Percentiles rank a stretch among this genome's conserved stretches.
These are phyloP conservation scores for Westerdykella aurantiaca DNA, from an alignment of 2,329 filamentous ascomycete genomes.

Conservation along the genomic window DNA sequence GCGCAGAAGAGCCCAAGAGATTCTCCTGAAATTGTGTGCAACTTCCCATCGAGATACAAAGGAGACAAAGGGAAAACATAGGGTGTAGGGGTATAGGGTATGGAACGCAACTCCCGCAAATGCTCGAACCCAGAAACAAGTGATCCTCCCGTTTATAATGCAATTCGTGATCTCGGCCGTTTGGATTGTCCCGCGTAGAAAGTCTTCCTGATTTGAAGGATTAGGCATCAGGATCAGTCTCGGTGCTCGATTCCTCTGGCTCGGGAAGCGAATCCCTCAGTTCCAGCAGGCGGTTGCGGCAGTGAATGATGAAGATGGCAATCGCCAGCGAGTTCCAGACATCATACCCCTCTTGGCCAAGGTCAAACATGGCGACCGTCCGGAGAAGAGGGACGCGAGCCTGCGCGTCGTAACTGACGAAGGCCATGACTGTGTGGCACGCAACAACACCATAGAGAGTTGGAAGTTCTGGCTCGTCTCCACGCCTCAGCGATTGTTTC, in stretches of 20 bases:
- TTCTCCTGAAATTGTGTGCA: too few species aligned
- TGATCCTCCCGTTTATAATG: too few species aligned
- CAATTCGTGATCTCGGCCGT: too few species aligned
- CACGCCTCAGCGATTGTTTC: background rate
- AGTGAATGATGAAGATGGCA: conserved; percentile 51
- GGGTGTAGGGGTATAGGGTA: too few species aligned
- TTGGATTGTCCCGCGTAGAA: too few species aligned
- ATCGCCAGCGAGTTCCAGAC: conserved; percentile 57
- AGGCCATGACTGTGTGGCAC: conserved; percentile 45
- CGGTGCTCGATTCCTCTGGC: conserved; percentile 2
- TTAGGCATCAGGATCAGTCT: conserved; percentile 24
- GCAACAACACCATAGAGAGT: conserved; percentile 53
- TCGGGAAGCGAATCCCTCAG: conserved; percentile 37
- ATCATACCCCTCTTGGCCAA: conserved; percentile 49
- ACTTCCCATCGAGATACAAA: too few species aligned
- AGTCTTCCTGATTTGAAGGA: too few species aligned
- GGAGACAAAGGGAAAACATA: too few species aligned
- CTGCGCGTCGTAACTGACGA: conserved; percentile 48
- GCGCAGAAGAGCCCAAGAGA: too few species aligned
- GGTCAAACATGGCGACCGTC: conserved; percentile 50
- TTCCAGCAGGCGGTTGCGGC: conserved; percentile 46
- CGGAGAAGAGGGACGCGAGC: conserved; percentile 29
- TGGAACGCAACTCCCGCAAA: too few species aligned
- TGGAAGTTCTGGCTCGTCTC: conserved; percentile 30
- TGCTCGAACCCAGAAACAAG: too few species aligned